Base-by-base conservation (phyloP, 2,329 filamentous ascomycete genomes). In the Trichoderma oligosporum region DNA sequence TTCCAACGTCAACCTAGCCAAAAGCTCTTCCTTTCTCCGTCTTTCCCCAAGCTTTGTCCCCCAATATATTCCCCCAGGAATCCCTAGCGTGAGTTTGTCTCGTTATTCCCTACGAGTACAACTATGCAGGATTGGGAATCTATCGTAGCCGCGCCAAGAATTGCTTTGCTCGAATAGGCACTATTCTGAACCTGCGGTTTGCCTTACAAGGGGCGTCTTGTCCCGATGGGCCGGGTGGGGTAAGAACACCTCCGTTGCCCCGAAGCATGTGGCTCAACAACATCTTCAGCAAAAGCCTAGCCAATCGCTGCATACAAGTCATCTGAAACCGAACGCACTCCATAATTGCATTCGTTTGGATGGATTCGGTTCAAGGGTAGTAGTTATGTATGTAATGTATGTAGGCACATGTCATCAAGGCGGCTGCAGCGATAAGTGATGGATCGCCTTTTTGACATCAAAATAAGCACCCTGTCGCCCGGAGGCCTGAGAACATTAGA, bases 141-240 rank as follows among this genome's bases (percentile, higher is more conserved):
- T 41, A 45, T 55, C 41, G 7, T 31, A 16, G 22, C 33, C 16
- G 24, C 52, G 39, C 44, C 52, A 25, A 39, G 14, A 22, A 12
- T 25, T 31, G 27, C 29, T 18, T 29, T 25, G 31, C 29, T 44
- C 27, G 27, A 31, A 27, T 27, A 25, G 31, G 29, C 7, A 14
- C 24, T 51, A n/a, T 14, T 44, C 41, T 44, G 12, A 27, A 25
- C 20, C 41, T n/a, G 20, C 20, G 16, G 20, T 24, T 44, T 36
- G 41, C 52, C 52, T 31, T 55, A 38, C 41, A 14, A 55, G 52
- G 39, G 52, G 52, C 52, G 52, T n/a, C 52, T 38, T 45, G 22
- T 45, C 41, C 52, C 52, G 52, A 55, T 55, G 52, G 52, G 16
- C 52, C 57, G 52, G 52, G 57, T 59, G 57, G 57, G 45, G 57